Conservation (phyloP, 2,329 filamentous ascomycete genomes). For the Blastomyces gilchristii region DNA sequence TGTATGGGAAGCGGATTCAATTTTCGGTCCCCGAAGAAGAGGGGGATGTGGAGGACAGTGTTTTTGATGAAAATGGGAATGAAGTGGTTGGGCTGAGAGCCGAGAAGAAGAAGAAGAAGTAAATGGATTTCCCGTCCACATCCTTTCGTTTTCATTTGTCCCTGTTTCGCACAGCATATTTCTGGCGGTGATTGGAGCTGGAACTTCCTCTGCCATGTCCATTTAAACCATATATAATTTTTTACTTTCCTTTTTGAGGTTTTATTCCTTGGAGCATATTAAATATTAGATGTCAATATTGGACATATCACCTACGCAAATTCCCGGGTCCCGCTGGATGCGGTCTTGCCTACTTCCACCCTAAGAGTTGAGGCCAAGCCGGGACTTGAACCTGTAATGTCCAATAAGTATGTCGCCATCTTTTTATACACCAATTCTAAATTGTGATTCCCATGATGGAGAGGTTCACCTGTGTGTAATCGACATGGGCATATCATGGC, state of each 20-base stretch:
- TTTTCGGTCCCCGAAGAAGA: slow-evolving; percentile 21
- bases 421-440: background rate
- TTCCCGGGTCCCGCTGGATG: background rate
- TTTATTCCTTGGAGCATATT: background rate
- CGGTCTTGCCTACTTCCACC: background rate
- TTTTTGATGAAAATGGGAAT: background rate
- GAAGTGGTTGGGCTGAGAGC: background rate
- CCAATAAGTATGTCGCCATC: background rate
- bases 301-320: background rate
- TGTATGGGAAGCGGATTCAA: slow-evolving; percentile 29
- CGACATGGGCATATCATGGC: background rate
- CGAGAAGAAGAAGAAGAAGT: background rate
- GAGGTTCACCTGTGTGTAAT: background rate
- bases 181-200: background rate
- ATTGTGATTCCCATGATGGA: background rate
- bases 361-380: background rate
- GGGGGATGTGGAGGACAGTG: slow-evolving; percentile 9
- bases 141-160: background rate
- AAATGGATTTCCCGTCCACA: background rate
- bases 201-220: background rate
- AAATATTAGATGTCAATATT: background rate
- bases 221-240: too few species aligned
- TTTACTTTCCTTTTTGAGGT: background rate
- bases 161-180: too few species aligned
- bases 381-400: background rate